A percentile compares a stretch with the other conserved stretches of the same genome.
Conservation (phyloP, 805 yeast species). For the Jamesozyma lodderae region DNA sequence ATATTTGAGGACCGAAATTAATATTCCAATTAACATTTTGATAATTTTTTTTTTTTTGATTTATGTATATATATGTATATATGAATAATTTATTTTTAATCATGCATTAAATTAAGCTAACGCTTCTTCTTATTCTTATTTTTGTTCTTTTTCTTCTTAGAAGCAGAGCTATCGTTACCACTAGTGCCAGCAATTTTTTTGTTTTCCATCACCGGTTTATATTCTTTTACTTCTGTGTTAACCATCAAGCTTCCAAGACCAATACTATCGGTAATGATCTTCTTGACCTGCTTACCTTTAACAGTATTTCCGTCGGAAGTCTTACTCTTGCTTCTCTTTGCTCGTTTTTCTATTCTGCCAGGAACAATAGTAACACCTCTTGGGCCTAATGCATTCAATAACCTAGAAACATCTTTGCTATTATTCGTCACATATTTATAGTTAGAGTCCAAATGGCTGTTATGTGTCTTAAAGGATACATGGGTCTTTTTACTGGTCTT, state of each 20-base stretch:
- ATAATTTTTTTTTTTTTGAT: too few species aligned
- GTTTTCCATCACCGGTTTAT: conserved; percentile 11
- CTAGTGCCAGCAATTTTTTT: conserved; percentile 8
- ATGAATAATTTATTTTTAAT: too few species aligned
- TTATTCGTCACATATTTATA: conserved; percentile 51
- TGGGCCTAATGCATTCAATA: conserved; percentile 69
- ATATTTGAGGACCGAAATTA: too few species aligned
- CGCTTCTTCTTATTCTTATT: conserved; percentile 18
- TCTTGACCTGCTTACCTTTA: conserved; percentile 6
- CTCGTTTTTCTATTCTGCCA: conserved; percentile 19
- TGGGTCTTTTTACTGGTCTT: conserved; percentile 3
- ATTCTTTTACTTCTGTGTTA: conserved; percentile 23
- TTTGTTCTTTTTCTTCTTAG: conserved; percentile 23
- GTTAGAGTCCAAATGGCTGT: conserved; percentile 54
- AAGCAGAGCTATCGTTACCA: conserved; percentile 3
- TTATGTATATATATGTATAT: too few species aligned
- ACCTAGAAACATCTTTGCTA: conserved; percentile 63
- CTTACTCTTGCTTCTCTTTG: conserved; percentile 4
- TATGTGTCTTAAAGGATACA: conserved; percentile 49
- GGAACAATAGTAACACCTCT: conserved; percentile 37
- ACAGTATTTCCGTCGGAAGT: conserved; percentile 3
- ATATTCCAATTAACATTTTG: too few species aligned
- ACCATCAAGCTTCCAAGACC: conserved; percentile 24
- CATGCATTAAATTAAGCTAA: too few species aligned
- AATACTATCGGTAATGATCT: conserved; percentile 13